Base-by-base conservation (phyloP, 108 stramenopile species). In the Skeletonema costatum region DNA sequence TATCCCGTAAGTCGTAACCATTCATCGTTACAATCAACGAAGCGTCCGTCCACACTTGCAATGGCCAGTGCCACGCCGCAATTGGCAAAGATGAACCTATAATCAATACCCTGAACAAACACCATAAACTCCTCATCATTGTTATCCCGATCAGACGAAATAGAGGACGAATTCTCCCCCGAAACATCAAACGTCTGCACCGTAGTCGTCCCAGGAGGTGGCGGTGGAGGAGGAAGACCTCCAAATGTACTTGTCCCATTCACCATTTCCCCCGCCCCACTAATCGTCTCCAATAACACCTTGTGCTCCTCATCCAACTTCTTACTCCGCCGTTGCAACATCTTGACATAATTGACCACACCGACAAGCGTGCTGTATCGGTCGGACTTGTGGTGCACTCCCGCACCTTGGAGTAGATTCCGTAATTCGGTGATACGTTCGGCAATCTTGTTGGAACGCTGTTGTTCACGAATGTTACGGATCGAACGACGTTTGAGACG, bases 381-480 rank as follows among this genome's bases (percentile, higher is more conserved):
- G 77, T 91, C 91, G 0, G 91, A 82, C 70, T 93, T 93, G 83
- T 87, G 88, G 50, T 79, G 79, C 32, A 90, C 77, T 29, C 87
- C 86, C 16, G 90, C 88, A 32, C 69, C 64, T 16, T 80, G 64
- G 11, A 95, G 77, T 6, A 95, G 65, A 14, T 80, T 69, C 10
- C 85, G 74, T 13, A 95, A 70, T 42, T 87, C 82, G 64, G 84
- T 72, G 68, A 95, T 93, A 65, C 92, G 90, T 5, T 85, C 69
- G 4, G 89, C 83, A 56, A 95, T 95, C 17, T 78, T 80, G 64
- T 92, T 89, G 12, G 91, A 90, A 14, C 94, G 81, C 51, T 89
- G 77, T 64, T 95, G 92, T 73, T 95, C 94, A 13, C 94, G 78
- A 2, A 86, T 32, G 70, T 95, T 95, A 11, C 94, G 90, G 59